Evolutionary conservation across 2,329 filamentous ascomycete species (phyloP).

Genomic region (Fusarium setosum): DNA sequence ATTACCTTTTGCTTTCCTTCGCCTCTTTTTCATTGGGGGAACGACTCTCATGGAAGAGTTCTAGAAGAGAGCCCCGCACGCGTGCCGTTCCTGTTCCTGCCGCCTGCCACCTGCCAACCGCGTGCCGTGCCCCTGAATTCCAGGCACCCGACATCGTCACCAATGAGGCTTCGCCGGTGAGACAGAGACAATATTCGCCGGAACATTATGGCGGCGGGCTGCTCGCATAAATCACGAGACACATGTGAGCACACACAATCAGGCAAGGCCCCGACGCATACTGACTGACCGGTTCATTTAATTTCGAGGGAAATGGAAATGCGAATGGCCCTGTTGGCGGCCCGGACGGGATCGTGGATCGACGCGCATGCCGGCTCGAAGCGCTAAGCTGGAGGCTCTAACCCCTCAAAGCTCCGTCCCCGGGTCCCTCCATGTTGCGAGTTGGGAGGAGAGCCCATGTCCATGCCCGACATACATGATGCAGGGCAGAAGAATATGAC

Average conservation of each 20-base stretch:
- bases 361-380: constrained; percentile 33
- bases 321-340: constrained; percentile 33
- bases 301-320: constrained; percentile 11
- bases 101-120: constrained; percentile 25
- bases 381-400: constrained; percentile 31
- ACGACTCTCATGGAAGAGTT: constrained; percentile 36
- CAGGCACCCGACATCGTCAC: not conserved
- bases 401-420: constrained; percentile 4
- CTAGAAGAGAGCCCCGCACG: constrained; percentile 42
- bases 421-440: not conserved
- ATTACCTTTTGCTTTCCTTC: constrained; percentile 3
- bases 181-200: not conserved
- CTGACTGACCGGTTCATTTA: not conserved
- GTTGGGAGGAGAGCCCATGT: constrained; percentile 1
- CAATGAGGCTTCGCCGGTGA: not conserved
- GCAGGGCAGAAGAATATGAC: not conserved
- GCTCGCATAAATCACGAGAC: constrained; percentile 1
- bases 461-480: constrained; percentile 15
- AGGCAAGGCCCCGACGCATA: not conserved
- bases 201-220: not conserved
- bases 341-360: constrained; percentile 43
- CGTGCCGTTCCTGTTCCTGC: constrained; percentile 25
- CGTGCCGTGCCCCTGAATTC: constrained; percentile 17
- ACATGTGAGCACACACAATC: not conserved
- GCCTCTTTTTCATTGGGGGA: constrained; percentile 24